Evolutionary conservation across 805 yeast genomes (phyloP), one percentile per base, ranked within the genome.

Genomic region (Saturnispora mendoncae): DNA sequence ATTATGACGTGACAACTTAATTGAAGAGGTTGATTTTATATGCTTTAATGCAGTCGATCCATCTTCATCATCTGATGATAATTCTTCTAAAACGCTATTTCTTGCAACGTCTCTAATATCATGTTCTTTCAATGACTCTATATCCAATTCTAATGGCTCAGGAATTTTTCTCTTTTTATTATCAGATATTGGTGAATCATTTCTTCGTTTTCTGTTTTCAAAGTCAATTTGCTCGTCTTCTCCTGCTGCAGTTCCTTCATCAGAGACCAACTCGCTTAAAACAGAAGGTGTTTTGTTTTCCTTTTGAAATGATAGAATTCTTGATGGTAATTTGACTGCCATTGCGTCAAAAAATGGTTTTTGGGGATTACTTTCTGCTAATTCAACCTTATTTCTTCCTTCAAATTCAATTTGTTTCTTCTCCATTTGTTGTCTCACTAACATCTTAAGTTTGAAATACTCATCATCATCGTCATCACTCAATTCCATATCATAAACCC

Each of bases 381-480:
- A 10, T 2, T 39, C 37, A 10, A 30, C 26, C 15, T 39, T 38
- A 30, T 33, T 72, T 65, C 34, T 28, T 58, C 62, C 39, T 62
- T 63, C 27, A 66, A 54, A 40, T 69, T 66, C 43, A 66, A 69
- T 55, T 67, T 66, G 46, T 70, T 70, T 51, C 48, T 31, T 43
- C 24, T 42, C 29, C 30, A 36, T 43, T 24, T 46, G 42, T 24
- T 40, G 38, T 31, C 43, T 40, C 6, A 47, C 36, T 9, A 31
- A 32, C 37, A 39, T 25, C 15, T 34, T 40, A 14, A 40, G 34
- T 23, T 23, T 33, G 28, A 32, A 34, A 13, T 28, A 40, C 17
- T 42, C 48, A 39, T 74, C 81, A 52, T 81, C 87, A 45, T 81
- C 92, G 48, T 80, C 90, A 46, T 80, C 87, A 55, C 84, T 79